Percentiles rank a stretch among this genome's conserved stretches.
phyloP scores from a whole-genome alignment of 805 yeast genomes.

The Saccharomyces cerevisiae region DNA sequence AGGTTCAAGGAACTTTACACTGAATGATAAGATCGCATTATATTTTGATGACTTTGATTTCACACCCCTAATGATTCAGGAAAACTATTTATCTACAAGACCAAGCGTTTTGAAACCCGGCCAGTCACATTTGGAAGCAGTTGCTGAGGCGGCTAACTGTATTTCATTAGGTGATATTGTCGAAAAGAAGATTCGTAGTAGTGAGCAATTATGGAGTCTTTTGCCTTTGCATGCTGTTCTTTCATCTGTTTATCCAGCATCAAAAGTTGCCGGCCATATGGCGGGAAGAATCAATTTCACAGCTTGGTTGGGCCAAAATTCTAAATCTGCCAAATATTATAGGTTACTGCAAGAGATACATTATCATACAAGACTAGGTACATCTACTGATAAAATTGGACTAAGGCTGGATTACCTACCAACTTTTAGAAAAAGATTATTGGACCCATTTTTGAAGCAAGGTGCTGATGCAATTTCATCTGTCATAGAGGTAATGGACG shows the following conservation, averaged over 20 bases:
- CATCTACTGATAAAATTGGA: slow-evolving; percentile 67
- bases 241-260: slow-evolving; percentile 77
- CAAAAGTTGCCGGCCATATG: slow-evolving; percentile 62
- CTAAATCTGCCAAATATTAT: slow-evolving; percentile 69
- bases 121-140: slow-evolving; percentile 49
- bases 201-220: slow-evolving; percentile 90
- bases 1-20: slow-evolving; percentile 40
- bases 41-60: slow-evolving; percentile 93
- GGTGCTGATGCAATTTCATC: slow-evolving; percentile 59
- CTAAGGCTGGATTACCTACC: slow-evolving; percentile 74
- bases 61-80: slow-evolving; percentile 93
- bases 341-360: slow-evolving; percentile 81
- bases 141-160: slow-evolving; percentile 75
- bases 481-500: slow-evolving; percentile 69
- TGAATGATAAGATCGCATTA: slow-evolving; percentile 77
- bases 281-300: slow-evolving; percentile 70
- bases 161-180: slow-evolving; percentile 80
- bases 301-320: slow-evolving; percentile 82
- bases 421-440: slow-evolving; percentile 45
- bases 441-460: slow-evolving; percentile 46
- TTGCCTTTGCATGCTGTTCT: slow-evolving; percentile 84
- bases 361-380: slow-evolving; percentile 73
- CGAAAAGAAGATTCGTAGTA: slow-evolving; percentile 73
- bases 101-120: slow-evolving; percentile 43
- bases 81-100: slow-evolving; percentile 66